Evolutionary conservation across 2,329 filamentous ascomycete genomes (phyloP), one percentile per base, ranked within the genome.

Genomic region (Apiospora malaysiana): DNA sequence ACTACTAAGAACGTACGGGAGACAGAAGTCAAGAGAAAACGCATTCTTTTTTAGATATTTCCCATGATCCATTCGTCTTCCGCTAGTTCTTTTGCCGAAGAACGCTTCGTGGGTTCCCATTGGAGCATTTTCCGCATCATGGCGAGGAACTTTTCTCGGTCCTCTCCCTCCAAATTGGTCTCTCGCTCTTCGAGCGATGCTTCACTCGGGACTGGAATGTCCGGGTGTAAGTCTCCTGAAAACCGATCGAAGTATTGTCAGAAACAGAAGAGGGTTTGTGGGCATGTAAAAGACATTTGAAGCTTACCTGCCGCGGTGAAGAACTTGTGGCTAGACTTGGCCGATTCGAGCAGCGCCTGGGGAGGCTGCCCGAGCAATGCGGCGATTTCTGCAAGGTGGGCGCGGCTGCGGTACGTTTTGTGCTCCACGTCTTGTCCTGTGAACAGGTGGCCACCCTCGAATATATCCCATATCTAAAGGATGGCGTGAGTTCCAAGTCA

Each of bases 331-430:
- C 70, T 82, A 9, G 74, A 70, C 6, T 76, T 74, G n/a, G n/a
- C n/a, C 12, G n/a, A 25, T 12, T 25, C 2, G n/a, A 84, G 76
- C 4, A 86, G 75, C 2, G 72, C 73, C 1, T 74, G 69, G 1
- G 84, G 83, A 1, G 84, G 84, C 0, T 78, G 79, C 0, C 85
- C 85, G 56, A 88, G 81, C 4, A 87, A 75, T 6, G 73, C 78
- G 18, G 85, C 81, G 2, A 87, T 86, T 71, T 87, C 83, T 1
- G 85, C 84, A 25, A 88, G 82, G 74, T 86, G 85, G 0, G 83
- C 83, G 69, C 83, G 79, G 69, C 82, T 84, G 12, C 81, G 76
- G 66, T 86, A 87, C 0, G 43, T 77, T 16, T 82, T 66, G 51
- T 75, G 71, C 73, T 83, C 80, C 0, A 81, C 79, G 68, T 85